Evolutionary conservation across 2,329 filamentous ascomycete species (phyloP), one percentile per base, ranked within the genome.

Genomic region (Colletotrichum sansevieriae): DNA sequence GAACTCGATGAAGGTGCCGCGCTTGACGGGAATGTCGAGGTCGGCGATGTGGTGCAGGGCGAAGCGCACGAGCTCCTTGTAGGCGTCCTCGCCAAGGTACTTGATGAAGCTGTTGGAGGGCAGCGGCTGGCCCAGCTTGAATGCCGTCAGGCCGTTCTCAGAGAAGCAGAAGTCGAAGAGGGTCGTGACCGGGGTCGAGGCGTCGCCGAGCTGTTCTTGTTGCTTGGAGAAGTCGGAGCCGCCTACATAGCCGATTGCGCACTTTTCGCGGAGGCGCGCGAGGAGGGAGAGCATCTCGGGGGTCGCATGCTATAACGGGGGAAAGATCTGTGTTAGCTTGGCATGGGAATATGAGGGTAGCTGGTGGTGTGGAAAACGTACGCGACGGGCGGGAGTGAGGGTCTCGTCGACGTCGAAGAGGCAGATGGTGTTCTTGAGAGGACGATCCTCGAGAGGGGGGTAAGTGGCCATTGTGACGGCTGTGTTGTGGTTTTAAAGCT

Each of bases 101-200:
- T 89, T 81, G 84, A 98, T 97, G 88, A 98, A 99, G 82, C 89
- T 93, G 82, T 91, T 92, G 76, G 89, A 90, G 1, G 91, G 85
- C 66, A 98, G 88, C 63, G 88, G 86, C 78, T 90, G 82, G 75
- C 95, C 96, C 76, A 95, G 83, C 77, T 94, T 94, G 86, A 88
- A 97, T 49, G 95, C 96, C 2, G 92, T 97, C 74, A 99, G 89
- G 11, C 96, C 96, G 83, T 99, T 99, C 85, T 99, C 96, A 68
- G 94, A 86, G 84, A 99, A 99, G 88, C 92, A 96, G 84, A 93
- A 99, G 85, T 99, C 96, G 85, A 99, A 99, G 76, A 98, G 90
- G 71, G 89, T 85, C 60, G 90, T 94, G 70, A 98, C 95, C 74
- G 91, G 86, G 33, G 82, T 80, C 66, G 87, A 79, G 4, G 88